These are phyloP conservation scores for Trichophyton benhamiae DNA, from an alignment of 2,329 filamentous ascomycete species.

Conservation along the genomic window DNA sequence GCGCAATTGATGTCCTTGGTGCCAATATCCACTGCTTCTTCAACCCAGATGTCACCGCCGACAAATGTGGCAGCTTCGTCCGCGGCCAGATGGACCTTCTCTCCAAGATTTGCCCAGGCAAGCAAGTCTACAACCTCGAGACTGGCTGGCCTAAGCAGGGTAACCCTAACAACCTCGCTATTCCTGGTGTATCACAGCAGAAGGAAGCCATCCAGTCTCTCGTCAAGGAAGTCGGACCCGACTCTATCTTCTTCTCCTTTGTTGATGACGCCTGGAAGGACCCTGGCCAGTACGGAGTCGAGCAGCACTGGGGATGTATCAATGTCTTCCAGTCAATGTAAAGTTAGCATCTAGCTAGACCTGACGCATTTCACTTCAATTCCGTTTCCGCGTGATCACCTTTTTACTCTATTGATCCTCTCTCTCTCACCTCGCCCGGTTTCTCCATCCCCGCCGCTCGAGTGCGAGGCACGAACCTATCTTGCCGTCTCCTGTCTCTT, in stretches of 20 bases:
- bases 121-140: conserved; percentile 71
- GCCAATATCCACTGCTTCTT: conserved; percentile 93
- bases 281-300: conserved; percentile 55
- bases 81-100: conserved; percentile 59
- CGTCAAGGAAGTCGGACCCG: conserved; percentile 49
- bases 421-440: too few species aligned
- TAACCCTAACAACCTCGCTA: conserved; percentile 56
- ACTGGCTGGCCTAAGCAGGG: conserved; percentile 75
- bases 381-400: background rate
- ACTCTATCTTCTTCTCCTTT: conserved; percentile 71
- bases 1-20: conserved; percentile 62
- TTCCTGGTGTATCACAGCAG: conserved; percentile 58
- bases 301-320: conserved; percentile 66
- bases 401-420: background rate
- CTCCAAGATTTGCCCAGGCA: conserved; percentile 55
- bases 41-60: conserved; percentile 55
- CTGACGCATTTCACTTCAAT: background rate
- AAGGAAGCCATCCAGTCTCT: conserved; percentile 59
- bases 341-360: background rate
- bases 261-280: conserved; percentile 73
- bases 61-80: conserved; percentile 64
- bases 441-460: background rate
- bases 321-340: conserved; percentile 32
- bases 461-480: background rate
- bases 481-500: background rate